Conservation (phyloP, 805 yeast species). For the Schwanniomyces sp. region DNA sequence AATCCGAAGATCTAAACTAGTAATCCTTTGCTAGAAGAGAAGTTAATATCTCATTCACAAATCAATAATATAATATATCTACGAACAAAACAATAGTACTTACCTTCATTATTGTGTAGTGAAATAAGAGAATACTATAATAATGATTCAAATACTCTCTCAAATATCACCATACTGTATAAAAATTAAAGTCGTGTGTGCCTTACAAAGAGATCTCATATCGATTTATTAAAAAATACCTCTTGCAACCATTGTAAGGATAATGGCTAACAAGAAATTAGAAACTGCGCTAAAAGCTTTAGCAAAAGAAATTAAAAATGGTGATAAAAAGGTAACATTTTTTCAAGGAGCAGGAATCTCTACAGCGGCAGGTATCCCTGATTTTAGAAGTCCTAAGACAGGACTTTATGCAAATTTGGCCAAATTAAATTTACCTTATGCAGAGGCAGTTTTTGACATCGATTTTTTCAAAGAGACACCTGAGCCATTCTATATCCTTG, state of each 20-base stretch:
- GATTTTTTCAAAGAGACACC: conserved; percentile 77
- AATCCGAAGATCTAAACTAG: conserved; percentile 78
- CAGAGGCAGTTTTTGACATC: conserved; percentile 95
- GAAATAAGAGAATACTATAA: background rate
- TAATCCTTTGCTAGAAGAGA: conserved; percentile 68
- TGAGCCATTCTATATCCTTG: conserved; percentile 78
- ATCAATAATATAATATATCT: background rate
- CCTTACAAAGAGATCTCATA: background rate
- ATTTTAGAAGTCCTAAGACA: conserved; percentile 87
- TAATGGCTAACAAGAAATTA: conserved; percentile 3
- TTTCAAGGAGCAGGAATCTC: conserved; percentile 94
- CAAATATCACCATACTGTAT: background rate
- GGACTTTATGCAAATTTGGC: conserved; percentile 82
- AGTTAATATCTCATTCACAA: background rate
- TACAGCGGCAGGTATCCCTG: conserved; percentile 93
- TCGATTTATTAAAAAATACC: background rate
- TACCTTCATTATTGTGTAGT: background rate
- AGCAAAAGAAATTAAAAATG: conserved; percentile 26
- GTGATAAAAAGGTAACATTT: conserved; percentile 52
- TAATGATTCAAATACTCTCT: background rate
- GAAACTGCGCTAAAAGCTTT: conserved; percentile 23
- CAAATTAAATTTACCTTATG: conserved; percentile 75
- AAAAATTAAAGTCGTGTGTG: background rate
- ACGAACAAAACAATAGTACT: background rate
- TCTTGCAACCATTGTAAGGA: background rate